phyloP scores from a whole-genome alignment of 345 rosid species.

The Corymbia maculata region DNA sequence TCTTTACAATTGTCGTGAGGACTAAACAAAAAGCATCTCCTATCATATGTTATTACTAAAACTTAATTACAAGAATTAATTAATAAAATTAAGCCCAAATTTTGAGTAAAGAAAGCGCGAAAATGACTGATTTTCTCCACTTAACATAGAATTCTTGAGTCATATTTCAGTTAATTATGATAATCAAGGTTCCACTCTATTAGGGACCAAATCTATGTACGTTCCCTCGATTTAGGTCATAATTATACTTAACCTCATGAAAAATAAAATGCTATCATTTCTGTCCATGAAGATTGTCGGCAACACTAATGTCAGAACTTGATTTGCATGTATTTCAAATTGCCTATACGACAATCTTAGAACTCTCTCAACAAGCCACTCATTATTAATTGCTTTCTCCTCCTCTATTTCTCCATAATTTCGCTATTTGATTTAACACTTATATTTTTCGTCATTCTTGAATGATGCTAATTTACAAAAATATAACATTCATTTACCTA shows the following conservation, averaged over 20 bases:
- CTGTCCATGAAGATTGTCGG: not conserved
- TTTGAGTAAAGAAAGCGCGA: accelerated
- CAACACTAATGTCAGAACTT: not conserved
- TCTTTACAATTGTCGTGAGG: no score
- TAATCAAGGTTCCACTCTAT: not conserved
- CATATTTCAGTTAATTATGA: not conserved
- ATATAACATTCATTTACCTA: not conserved
- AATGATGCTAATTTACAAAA: not conserved
- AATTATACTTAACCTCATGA: no score
- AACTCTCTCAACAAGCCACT: not conserved
- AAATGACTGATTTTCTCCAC: not conserved
- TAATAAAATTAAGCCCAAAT: no score
- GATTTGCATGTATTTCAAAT: not conserved
- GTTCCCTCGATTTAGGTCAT: not conserved
- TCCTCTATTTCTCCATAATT: not conserved
- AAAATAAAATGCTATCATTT: no score
- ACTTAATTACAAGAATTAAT: no score
- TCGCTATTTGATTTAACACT: not conserved
- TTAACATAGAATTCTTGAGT: no score
- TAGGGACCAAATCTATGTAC: not conserved
- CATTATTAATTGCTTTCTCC: not conserved
- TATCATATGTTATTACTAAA: no score
- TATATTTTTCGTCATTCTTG: not conserved
- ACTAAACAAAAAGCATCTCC: no score
- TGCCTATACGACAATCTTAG: not conserved